Evolutionary conservation across 495 filamentous ascomycete species (phyloP), one percentile per base, ranked within the genome.

Genomic region (Penicillium silybi): DNA sequence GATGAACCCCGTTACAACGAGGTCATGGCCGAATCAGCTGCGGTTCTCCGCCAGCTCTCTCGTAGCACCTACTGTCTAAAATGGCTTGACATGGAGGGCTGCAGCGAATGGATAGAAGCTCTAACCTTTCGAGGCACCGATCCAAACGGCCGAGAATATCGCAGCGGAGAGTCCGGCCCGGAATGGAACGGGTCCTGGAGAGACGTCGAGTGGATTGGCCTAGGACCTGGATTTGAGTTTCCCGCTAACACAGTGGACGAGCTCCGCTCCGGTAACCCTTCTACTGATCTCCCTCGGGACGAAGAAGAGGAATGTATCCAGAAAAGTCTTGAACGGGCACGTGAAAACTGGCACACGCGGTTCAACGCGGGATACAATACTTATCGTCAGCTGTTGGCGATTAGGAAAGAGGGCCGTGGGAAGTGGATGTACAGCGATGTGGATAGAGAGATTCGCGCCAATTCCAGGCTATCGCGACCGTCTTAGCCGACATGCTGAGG

Each of bases 11-110:
- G 39, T 2, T 8, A 13, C 29, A 32, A 32, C 13, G 11, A 13
- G 8, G 29, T 32, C 68, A 87, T 80, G 80, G 73, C 76, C 25
- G 88, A 92, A 60, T 82, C 87, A 1, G 81, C 87, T 1, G 68
- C 75, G 35, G 69, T 93, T 3, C 69, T 95, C 2, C 79, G 84
- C n/a, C 78, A 80, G 11, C 73, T 96, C 0, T 86, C 85, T 46
- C 74, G 74, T 22, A 71, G 69, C 11, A 79, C 87, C 1, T 89
- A 90, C 61, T 79, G 82, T 41, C 74, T 96, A 2, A 80, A 88
- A 63, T 91, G 84, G 69, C 77, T 96, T 0, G 89, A 93, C 61
- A 69, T 96, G 13, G 87, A 87, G 51, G 90, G 89, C 15, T 96
- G 90, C 64, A 68, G 66, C 0, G 74, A 78, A 15, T 96, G 91